Evolutionary conservation across 2,329 filamentous ascomycete genomes (phyloP), one percentile per base, ranked within the genome.

Genomic region (Colletotrichum sp.): DNA sequence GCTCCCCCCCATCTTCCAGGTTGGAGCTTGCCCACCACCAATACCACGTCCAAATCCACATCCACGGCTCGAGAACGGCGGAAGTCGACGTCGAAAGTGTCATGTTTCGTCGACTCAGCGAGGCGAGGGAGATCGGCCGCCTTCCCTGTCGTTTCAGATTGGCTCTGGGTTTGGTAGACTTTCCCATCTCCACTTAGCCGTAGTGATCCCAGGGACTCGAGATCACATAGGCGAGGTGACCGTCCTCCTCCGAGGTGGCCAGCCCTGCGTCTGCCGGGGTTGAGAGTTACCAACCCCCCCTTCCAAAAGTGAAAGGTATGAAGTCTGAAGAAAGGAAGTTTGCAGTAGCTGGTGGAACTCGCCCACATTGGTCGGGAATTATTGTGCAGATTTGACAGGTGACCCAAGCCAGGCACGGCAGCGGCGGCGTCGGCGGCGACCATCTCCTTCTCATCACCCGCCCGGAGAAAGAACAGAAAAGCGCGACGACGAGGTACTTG

Each of bases 81-180:
- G 15, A 72, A 61, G 74, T 73, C 70, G 57, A 69, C 65, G 73
- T 76, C 73, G 65, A 76, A 72, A 49, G 62, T 76, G 74, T 52
- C 74, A 73, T 76, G 74, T 76, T 76, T 76, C 74, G 70, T 69
- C 74, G 74, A 69, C 74, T 73, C 74, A 69, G 70, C 74, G 36
- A 73, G 74, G 70, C 70, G 70, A 69, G 55, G 59, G 66, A 74
- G 70, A 76, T 76, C 74, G 61, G 74, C 73, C 70, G 30, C n/a
- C 36, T 73, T 61, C 61, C 74, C 74, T 74, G 73, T 73, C 34
- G 74, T 76, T 76, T 76, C 74, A 76, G 65, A 61, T 65, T 65
- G 39, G 71, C 59, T 69, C 70, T 73, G 74, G 49, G 59, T 59
- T 69, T 64, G 71, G 44, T n/a, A 34, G 74, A 44, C 64, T 65